These are phyloP conservation scores for Blastocystis sp. DNA, from an alignment of 352 stramenopile species.

Conservation along the genomic window DNA sequence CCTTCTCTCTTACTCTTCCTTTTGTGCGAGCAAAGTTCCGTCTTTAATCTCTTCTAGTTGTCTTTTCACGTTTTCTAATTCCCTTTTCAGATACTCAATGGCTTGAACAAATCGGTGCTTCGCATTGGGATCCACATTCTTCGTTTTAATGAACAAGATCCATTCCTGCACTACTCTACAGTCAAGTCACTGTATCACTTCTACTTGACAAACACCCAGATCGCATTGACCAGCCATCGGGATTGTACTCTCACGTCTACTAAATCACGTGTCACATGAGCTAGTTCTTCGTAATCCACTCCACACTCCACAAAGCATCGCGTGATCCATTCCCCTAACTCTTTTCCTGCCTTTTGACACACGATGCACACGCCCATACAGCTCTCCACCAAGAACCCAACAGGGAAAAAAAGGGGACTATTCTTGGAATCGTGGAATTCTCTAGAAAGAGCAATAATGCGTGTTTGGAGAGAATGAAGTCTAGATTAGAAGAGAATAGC, in stretches of 20 bases:
- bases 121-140: slow-evolving; percentile 18
- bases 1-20: neutral
- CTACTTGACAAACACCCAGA: neutral
- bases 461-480: neutral
- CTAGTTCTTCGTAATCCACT: neutral
- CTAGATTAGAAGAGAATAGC: neutral
- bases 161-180: neutral
- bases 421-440: neutral
- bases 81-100: neutral
- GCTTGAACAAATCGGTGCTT: neutral
- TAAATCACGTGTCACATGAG: neutral
- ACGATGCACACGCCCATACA: neutral
- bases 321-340: neutral
- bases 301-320: neutral
- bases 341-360: neutral
- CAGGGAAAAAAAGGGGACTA: neutral
- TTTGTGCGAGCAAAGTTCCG: neutral
- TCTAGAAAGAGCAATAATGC: neutral
- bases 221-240: neutral
- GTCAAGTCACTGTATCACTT: neutral
- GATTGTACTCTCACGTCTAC: neutral
- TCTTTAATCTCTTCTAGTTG: neutral
- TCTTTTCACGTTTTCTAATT: neutral
- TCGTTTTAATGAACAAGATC: slow-evolving; percentile 7
- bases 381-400: neutral